These are phyloP conservation scores for Fonsecaea multimorphosa DNA, from an alignment of 2,329 filamentous ascomycete genomes.

Conservation along the genomic window DNA sequence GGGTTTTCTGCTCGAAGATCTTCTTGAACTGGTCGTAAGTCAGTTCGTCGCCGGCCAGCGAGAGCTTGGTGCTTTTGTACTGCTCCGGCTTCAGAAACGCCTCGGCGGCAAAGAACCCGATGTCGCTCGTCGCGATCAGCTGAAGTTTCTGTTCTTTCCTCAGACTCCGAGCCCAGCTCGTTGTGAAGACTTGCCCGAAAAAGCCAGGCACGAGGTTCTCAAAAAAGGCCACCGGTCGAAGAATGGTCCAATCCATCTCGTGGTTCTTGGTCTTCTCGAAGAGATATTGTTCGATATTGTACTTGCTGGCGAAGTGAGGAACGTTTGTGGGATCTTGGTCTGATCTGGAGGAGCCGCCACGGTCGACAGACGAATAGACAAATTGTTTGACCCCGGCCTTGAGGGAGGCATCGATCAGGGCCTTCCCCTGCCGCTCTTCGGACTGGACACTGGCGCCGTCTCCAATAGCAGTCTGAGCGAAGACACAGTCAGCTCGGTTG, in stretches of 20 bases:
- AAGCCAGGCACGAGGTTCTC: constrained; percentile 39
- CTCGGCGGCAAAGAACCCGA: constrained; percentile 55
- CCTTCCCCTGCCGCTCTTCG: constrained; percentile 49
- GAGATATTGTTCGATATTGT: constrained; percentile 40
- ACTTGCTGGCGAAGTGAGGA: constrained; percentile 41
- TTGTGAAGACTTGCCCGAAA: constrained; percentile 37
- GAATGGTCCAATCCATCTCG: constrained; percentile 39
- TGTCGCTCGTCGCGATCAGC: constrained; percentile 51
- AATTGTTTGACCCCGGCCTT: constrained; percentile 45
- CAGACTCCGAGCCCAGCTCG: constrained; percentile 19
- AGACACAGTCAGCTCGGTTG: neutral
- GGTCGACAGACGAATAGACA: constrained; percentile 48
- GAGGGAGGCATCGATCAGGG: constrained; percentile 45
- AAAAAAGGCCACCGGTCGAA: constrained; percentile 40
- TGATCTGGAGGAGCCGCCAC: constrained; percentile 39
- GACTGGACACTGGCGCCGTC: constrained; percentile 19
- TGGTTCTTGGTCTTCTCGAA: constrained; percentile 32
- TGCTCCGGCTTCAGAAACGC: constrained; percentile 49
- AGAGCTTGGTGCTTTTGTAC: constrained; percentile 49
- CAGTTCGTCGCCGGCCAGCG: constrained; percentile 56
- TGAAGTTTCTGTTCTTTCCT: constrained; percentile 42
- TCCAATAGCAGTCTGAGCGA: neutral
- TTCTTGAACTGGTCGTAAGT: constrained; percentile 45
- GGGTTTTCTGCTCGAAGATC: constrained; percentile 42
- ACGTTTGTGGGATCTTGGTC: constrained; percentile 38